Evolutionary conservation across 371 early-diverging fungal genomes (phyloP), one percentile per base, ranked within the genome.

Genomic region (Rhizopus delemar): DNA sequence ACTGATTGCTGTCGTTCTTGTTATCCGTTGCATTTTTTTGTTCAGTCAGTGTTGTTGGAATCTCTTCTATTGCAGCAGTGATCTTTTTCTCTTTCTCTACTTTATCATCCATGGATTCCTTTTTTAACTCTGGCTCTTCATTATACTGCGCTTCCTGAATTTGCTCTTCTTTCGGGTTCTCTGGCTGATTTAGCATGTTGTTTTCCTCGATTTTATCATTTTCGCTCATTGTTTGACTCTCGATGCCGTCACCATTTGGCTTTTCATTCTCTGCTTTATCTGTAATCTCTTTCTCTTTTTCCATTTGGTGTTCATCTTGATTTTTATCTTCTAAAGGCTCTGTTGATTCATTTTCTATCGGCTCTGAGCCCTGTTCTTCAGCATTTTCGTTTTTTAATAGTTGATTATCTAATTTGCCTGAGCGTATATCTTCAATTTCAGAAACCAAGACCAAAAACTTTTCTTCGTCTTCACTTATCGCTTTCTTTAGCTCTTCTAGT

Each of bases 351-450:
- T 8, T 9, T 49, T 49, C 28, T 49, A 13, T 22, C 22, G 39
- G 16, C 41, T 55, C 43, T n/a, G 35, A 33, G 11, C 32, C 16
- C 28, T 55, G 45, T n/a, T 35, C 38, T 45, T 55, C 46, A 0
- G 22, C 31, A 6, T 36, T 33, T 29, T 8, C 13, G 12, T 33
- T 51, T 32, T n/a, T 35, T 62, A 72, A 67, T 32, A 86, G 57
- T 51, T 75, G 75, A 22, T 56, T 56, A 33, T 85, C 85, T 85
- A 83, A 85, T 72, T 81, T 82, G 12, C 86, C 86, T 32, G 70
- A 71, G 29, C 77, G 78, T 48, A 86, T 84, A 9, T 82, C 84
- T 4, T 84, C 82, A 39, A 86, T 75, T 41, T 86, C 86, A 15
- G 73, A 68, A 6, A 87, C 73, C 2, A 84, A 51, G 8, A 41